Evolutionary conservation across 1,284 basidiomycete species (phyloP), one percentile per base, ranked within the genome.

Genomic region (Marasmius tenuissimus): DNA sequence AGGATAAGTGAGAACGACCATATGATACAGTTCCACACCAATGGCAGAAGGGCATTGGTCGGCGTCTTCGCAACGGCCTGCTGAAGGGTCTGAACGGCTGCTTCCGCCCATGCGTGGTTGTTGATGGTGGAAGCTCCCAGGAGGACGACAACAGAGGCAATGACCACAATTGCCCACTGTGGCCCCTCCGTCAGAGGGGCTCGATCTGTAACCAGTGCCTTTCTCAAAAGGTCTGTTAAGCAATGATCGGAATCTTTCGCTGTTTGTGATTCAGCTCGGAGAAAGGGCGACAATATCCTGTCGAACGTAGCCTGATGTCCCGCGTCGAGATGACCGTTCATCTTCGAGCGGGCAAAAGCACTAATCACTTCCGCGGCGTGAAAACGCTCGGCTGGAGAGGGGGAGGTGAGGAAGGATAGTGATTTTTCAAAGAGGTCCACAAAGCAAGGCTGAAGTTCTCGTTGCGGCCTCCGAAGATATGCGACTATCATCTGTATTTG

Each of bases 111-210:
- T 8, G 49, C 20, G 4, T 11, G 42, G 22, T 76, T 81, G 38
- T 69, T 65, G 66, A 86, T 86, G 16, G 85, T 62, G 1, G 70
- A 67, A 16, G 71, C 69, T 53, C 81, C 85, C 52, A 79, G 74
- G 48, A 87, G 76, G 34, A 84, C 63, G 48, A 83, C 75, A 39
- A 86, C 69, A n/a, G 78, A 82, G 0, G 82, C 78, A 0, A 82
- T 67, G 16, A 81, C 72, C 11, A 77, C 67, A 14, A 77, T 45
- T 0, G 72, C 74, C 74, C 79, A 81, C 14, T 72, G 67, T 2
- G 75, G 77, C 10, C 77, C 75, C 18, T 72, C 67, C 33, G 66
- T 71, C 2, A 66, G 59, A 65, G 70, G 71, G 37, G 68, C 45
- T 37, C 54, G 63, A 3, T 67, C 60, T n/a, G 70, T 53, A 9